phyloP scores from a whole-genome alignment of 148 eudicot genomes.

The Camellia japonica region DNA sequence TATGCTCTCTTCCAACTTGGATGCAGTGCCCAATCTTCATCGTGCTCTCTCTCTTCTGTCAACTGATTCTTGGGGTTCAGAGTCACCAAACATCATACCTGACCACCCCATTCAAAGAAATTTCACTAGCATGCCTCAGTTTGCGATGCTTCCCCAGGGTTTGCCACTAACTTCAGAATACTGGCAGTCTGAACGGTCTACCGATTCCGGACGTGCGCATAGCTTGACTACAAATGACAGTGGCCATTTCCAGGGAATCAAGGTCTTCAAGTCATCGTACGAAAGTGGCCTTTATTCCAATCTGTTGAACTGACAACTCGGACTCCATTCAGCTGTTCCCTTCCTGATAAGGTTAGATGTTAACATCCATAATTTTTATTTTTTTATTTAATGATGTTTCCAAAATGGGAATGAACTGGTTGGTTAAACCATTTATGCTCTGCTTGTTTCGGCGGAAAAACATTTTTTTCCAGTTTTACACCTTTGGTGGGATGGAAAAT shows the following conservation, averaged over 20 bases:
- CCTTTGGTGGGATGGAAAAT: not conserved
- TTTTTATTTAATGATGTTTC: not conserved
- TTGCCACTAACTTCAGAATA: conserved; percentile 33
- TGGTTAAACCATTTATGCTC: not conserved
- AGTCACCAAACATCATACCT: conserved; percentile 27
- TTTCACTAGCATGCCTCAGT: conserved; percentile 28
- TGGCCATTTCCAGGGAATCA: conserved; percentile 38
- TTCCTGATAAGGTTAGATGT: not conserved
- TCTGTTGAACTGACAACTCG: conserved; percentile 25
- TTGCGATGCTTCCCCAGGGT: conserved; percentile 29
- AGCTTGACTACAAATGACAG: conserved; percentile 23
- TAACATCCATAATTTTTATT: not conserved
- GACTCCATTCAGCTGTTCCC: not conserved
- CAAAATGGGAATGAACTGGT: not conserved
- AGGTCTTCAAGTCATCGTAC: conserved; percentile 53
- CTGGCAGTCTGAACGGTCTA: conserved; percentile 44
- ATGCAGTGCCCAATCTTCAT: conserved; percentile 44
- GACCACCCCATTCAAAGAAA: conserved; percentile 31
- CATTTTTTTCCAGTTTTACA: too few species aligned
- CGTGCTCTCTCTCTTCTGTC: conserved; percentile 99
- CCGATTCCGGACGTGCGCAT: conserved; percentile 13
- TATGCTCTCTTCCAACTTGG: conserved; percentile 41
- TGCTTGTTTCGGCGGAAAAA: too few species aligned
- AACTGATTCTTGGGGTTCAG: conserved; percentile 59
- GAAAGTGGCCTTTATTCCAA: conserved; percentile 46